Evolutionary conservation across 1,284 basidiomycete species (phyloP).

Genomic region (Bondarzewia mesenterica): DNA sequence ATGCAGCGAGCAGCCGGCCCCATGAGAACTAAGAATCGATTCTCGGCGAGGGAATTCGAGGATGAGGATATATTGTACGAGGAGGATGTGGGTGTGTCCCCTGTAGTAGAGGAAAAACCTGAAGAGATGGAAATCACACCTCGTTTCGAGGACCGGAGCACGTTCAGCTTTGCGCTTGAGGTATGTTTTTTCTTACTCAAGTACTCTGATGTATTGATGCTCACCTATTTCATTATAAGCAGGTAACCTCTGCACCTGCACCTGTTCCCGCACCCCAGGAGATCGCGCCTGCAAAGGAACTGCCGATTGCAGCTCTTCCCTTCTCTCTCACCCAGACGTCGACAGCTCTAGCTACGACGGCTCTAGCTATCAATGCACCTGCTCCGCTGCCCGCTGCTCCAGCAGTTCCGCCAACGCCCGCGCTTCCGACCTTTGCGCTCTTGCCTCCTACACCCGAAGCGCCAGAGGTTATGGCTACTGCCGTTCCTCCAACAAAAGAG

Average conservation of each 20-base stretch:
- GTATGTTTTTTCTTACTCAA: too few species aligned
- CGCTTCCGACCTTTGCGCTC: slow-evolving; percentile 10
- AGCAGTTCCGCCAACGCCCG: background rate
- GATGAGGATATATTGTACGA: slow-evolving; percentile 32
- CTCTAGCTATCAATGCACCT: slow-evolving; percentile 7
- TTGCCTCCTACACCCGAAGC: slow-evolving; percentile 11
- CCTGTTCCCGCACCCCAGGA: slow-evolving; percentile 26
- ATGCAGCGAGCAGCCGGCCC: slow-evolving; percentile 43
- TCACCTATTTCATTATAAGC: slow-evolving; percentile 13
- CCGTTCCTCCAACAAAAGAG: slow-evolving; percentile 7
- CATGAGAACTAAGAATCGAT: slow-evolving; percentile 32
- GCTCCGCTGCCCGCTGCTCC: slow-evolving; percentile 3
- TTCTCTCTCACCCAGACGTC: slow-evolving; percentile 48
- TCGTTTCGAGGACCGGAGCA: slow-evolving; percentile 49
- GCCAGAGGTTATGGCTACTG: background rate
- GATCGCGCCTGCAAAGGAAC: slow-evolving; percentile 39
- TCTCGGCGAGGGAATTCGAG: slow-evolving; percentile 34
- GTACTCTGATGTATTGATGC: slow-evolving; percentile 2
- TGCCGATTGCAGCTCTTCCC: slow-evolving; percentile 53
- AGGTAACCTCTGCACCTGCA: slow-evolving; percentile 18
- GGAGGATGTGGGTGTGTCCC: slow-evolving; percentile 29
- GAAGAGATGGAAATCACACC: slow-evolving; percentile 16
- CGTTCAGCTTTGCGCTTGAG: slow-evolving; percentile 50
- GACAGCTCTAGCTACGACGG: slow-evolving; percentile 7
- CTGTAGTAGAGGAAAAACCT: slow-evolving; percentile 19